Base-by-base conservation (phyloP, 148 eudicot species). In the Euryodendron excelsum region DNA sequence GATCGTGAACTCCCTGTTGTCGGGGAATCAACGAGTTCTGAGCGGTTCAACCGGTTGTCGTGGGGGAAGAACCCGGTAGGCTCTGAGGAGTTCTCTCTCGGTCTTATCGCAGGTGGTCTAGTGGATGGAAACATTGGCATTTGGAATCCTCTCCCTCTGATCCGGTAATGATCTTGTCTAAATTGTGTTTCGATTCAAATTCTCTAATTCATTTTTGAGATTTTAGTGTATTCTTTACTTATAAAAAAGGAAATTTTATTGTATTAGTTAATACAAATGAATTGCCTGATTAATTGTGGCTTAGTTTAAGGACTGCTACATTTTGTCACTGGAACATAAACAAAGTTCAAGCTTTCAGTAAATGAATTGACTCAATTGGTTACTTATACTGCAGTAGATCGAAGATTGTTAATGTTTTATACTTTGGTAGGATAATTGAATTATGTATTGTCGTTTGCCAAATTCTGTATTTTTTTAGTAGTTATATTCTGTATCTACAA, bases 81-180 rank as follows among this genome's bases (percentile, higher is more conserved):
- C 56, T 89, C 97, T 0, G 97, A 90, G 48, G 94, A 91, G 79
- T 95, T 82, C 77, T 55, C 82, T 0, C 84, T 86, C 1, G 95
- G 97, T 8, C 78, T 94, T 8, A 80, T 94, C 59, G 98, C 98
- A 1, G 98, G 98, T 69, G 98, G 96, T 23, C 89, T 89, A 8
- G 86, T 86, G 28, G 98, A 93, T 59, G 98, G 98, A 10, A 86
- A 76, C 67, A 90, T 93, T 50, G 90, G 85, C 31, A 78, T 93
- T 34, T 93, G 98, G 98, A 93, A 93, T 65, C 96, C 98, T 56
- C 65, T 67, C 27, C 25, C 86, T 37, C 74, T 91, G 77, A 89
- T 91, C 85, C 53, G 90, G 96, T 91, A 84, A 45, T 62, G 8
- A 15, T 60, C 72, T 14, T 64, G 27, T 31, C 10, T 6, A 25